Evolutionary conservation across 1,284 basidiomycete species (phyloP).

Genomic region (Phylloboletellus chloephorus): DNA sequence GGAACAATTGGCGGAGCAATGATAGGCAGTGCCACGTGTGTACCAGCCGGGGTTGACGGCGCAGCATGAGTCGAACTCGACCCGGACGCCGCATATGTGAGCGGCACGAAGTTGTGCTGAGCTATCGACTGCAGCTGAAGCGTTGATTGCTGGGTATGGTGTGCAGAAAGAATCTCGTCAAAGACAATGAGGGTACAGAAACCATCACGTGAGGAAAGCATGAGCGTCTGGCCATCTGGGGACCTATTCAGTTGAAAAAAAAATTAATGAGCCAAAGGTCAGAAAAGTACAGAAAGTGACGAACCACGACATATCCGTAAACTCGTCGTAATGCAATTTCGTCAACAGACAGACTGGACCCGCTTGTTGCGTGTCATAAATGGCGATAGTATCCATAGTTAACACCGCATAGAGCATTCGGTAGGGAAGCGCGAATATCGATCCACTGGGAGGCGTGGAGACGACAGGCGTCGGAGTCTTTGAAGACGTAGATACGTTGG

Average conservation of each 20-base stretch:
- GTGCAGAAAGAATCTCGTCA: constrained; percentile 82
- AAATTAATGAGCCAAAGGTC: constrained; percentile 7
- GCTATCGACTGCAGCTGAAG: constrained; percentile 85
- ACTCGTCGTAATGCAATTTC: constrained; percentile 95
- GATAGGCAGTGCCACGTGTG: constrained; percentile 36
- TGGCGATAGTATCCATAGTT: constrained; percentile 92
- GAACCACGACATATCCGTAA: constrained; percentile 95
- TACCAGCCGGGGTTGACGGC: constrained; percentile 38
- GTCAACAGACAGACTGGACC: constrained; percentile 90
- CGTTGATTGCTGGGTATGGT: constrained; percentile 84
- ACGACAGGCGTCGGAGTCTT: constrained; percentile 45
- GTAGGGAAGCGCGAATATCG: constrained; percentile 87
- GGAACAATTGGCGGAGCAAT: constrained; percentile 42
- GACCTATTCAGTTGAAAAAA: constrained; percentile 55
- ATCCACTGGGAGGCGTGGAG: constrained; percentile 34
- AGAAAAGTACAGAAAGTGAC: constrained; percentile 28
- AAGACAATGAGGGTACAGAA: constrained; percentile 94
- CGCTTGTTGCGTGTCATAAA: constrained; percentile 97
- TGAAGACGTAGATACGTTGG: constrained; percentile 40
- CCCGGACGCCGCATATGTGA: constrained; percentile 35
- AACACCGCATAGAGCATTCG: constrained; percentile 95
- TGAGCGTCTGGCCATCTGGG: constrained; percentile 88
- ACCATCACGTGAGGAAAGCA: constrained; percentile 91
- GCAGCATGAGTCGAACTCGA: constrained; percentile 14
- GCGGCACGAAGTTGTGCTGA: constrained; percentile 68